Evolutionary conservation across 2,329 filamentous ascomycete species (phyloP), one percentile per base, ranked within the genome.

Genomic region (Neurospora sp.): DNA sequence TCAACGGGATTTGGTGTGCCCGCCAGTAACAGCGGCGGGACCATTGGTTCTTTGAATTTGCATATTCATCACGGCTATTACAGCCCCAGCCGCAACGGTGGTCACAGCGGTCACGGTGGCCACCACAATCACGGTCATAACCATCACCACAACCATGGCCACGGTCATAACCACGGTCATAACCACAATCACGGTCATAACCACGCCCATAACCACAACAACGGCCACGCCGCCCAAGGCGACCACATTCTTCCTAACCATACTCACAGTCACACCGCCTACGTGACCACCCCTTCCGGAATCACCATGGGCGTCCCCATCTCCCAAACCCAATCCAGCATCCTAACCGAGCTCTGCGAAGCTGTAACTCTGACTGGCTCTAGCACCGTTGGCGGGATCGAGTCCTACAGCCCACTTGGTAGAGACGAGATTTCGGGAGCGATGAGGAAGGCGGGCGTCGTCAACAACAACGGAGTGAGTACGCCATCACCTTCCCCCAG

Each of bases 271-370:
- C 33, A 8, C 33, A 36, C 33, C 6, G 33, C 33, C 33, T 8
- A 36, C 33, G 5, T 36, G 33, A 36, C 33, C 5, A 36, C 6
- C 5, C 33, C 33, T 6, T 6, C 33, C 6, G 33, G 33, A 36
- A 6, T 36, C 33, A 36, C 6, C 33, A 36, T 36, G 33, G 33
- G 23, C n/a, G 15, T 73, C 43, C 57, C 70, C 23, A n/a, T 33
- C 3, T 75, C 75, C 2, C 70, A 70, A 66, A 76, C 75, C 8
- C 72, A 75, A 33, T 66, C 57, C 23, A 76, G 74, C 71, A 75
- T 76, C 46, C 66, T 75, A 4, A 73, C 74, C 1, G 73, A 75
- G 69, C 70, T 77, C 12, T 73, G 72, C 62, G 72, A 72, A 17
- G 74, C 72, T 19, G 74, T 74, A 23, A 72, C 72, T 23, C 23